A percentile compares a stretch with the other conserved stretches of the same genome.
phyloP scores from a whole-genome alignment of 2,329 filamentous ascomycete genomes.

The Phyllosticta capitalensis region DNA sequence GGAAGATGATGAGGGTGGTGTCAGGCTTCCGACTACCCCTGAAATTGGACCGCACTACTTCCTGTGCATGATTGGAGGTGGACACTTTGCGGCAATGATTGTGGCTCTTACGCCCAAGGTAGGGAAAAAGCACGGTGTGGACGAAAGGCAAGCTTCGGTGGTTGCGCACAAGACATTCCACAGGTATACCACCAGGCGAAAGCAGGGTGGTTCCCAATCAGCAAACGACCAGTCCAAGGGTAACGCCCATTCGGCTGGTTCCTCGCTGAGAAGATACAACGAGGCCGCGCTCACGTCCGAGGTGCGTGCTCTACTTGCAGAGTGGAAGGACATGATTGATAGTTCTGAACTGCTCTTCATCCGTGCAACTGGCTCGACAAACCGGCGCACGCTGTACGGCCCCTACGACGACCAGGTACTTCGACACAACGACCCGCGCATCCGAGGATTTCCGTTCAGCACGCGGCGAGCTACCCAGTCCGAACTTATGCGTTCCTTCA shows the following conservation, averaged over 20 bases:
- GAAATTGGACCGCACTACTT: constrained; percentile 79
- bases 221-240: constrained; percentile 93
- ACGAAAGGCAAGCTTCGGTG: constrained; percentile 79
- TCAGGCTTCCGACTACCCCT: constrained; percentile 43
- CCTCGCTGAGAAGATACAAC: constrained; percentile 83
- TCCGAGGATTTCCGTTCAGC: constrained; percentile 86
- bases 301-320: constrained; percentile 66
- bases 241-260: constrained; percentile 85
- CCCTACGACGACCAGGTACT: constrained; percentile 85
- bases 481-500: constrained; percentile 88
- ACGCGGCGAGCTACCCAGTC: constrained; percentile 86
- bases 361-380: constrained; percentile 77
- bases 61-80: constrained; percentile 96
- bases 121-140: constrained; percentile 58
- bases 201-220: constrained; percentile 92
- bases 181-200: constrained; percentile 88
- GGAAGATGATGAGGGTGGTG: constrained; percentile 44
- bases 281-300: constrained; percentile 86
- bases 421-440: constrained; percentile 64
- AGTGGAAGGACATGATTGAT: constrained; percentile 83
- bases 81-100: constrained; percentile 95
- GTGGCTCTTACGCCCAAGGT: constrained; percentile 77
- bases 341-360: constrained; percentile 79
- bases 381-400: constrained; percentile 78
- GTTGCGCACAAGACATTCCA: constrained; percentile 97